Base-by-base conservation (phyloP, 2,329 filamentous ascomycete species). In the Arthrinium puccinioides region DNA sequence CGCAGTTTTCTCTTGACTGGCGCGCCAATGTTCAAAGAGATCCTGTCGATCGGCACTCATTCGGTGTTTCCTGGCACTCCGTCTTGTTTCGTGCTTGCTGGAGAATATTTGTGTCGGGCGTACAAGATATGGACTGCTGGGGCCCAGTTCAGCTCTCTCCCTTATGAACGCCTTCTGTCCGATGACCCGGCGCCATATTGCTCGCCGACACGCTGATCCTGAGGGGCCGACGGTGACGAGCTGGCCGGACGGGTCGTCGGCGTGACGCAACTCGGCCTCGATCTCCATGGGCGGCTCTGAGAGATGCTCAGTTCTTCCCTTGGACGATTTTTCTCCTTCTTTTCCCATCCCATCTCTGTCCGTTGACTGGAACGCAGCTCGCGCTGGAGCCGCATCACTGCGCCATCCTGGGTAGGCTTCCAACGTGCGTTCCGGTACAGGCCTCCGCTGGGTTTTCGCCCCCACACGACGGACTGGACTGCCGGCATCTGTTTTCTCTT, bases 81-180 rank as follows among this genome's bases (percentile, higher is more conserved):
- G 41, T 2, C 2, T 6, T 5, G 42, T 35, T 30, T 37, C 33
- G 23, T 19, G 21, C 38, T 40, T 50, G 37, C 21, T 42, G 21
- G 44, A 27, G 37, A 47, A 47, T 20, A 16, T 32, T 21, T 38
- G n/a, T 27, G 19, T 24, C 13, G 15, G 43, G 40, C 28, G 43
- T 5, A 49, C 38, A n/a, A 52, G 46, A 10, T 23, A 43, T 6
- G 37, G 9, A 30, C 42, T 27, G 15, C 33, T 40, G 2, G 44
- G 43, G 3, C 16, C 9, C 15, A 29, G 23, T 6, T 29, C 16
- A 15, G 29, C 23, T 9, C 28, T 29, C 11, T 20, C 24, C 18
- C 20, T 33, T n/a, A 26, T 20, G 15, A 8, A 13, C 10, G 41
- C 40, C 23, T 36, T 44, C 19, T 32, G 32, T 37, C 41, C 47